Evolutionary conservation across 805 yeast genomes (phyloP).

Genomic region (Suhomyces prunicola): DNA sequence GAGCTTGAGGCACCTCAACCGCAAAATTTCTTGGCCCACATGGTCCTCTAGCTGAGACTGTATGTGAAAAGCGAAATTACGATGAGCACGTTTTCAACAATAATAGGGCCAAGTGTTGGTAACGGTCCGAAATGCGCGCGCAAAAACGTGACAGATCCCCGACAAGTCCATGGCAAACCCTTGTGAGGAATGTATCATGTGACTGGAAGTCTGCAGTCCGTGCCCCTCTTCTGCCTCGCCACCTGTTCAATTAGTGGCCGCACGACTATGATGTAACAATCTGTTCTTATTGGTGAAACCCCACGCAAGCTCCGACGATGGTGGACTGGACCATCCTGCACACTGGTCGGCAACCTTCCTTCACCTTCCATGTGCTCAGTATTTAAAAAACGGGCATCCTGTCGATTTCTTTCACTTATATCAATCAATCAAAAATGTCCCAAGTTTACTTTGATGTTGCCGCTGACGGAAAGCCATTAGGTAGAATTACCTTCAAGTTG

Average conservation of each 20-base stretch:
- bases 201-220: not conserved
- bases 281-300: not conserved
- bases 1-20: not conserved
- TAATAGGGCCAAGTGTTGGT: not conserved
- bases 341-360: not conserved
- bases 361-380: slow-evolving; percentile 3
- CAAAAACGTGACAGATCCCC: not conserved
- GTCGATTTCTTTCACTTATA: slow-evolving; percentile 1
- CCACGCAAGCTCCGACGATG: not conserved
- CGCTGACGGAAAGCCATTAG: slow-evolving; percentile 65
- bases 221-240: not conserved
- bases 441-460: slow-evolving; percentile 80
- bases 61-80: not conserved
- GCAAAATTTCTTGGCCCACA: not conserved
- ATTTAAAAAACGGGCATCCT: slow-evolving; percentile 1
- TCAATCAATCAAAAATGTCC: slow-evolving; percentile 41
- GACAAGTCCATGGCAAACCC: not conserved
- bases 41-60: not conserved
- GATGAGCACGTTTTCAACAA: not conserved
- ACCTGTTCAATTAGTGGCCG: not conserved
- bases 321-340: slow-evolving; percentile 2
- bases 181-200: not conserved
- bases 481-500: slow-evolving; percentile 82
- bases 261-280: slow-evolving; percentile 5
- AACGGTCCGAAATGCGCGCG: not conserved